These are phyloP conservation scores for Trichocladium uniseriatum DNA, from an alignment of 495 filamentous ascomycete species.

Conservation along the genomic window DNA sequence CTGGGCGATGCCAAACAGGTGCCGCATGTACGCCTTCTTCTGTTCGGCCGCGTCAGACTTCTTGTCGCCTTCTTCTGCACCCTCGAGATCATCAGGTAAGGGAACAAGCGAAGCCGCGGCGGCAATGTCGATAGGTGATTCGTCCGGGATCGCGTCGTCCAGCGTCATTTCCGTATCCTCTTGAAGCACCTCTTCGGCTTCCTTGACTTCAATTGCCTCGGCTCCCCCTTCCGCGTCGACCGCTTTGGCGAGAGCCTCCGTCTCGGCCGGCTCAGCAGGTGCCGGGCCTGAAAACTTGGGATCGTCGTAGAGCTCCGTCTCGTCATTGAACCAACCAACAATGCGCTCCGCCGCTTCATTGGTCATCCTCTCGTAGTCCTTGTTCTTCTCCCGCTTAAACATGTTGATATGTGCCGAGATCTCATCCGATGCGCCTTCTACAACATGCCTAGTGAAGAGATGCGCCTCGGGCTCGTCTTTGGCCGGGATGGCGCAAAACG, in stretches of 20 bases:
- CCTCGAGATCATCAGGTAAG: slow-evolving; percentile 30
- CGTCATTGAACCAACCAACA: slow-evolving; percentile 43
- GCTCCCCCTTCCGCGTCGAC: slow-evolving; percentile 25
- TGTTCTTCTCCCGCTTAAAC: slow-evolving; percentile 70
- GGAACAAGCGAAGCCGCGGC: slow-evolving; percentile 37
- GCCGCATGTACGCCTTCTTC: slow-evolving; percentile 34
- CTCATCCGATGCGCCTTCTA: slow-evolving; percentile 70
- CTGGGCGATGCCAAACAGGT: slow-evolving; percentile 39
- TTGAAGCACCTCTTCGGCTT: slow-evolving; percentile 2
- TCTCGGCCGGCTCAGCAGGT: slow-evolving; percentile 24
- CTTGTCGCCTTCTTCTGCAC: neutral
- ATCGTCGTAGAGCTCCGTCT: slow-evolving; percentile 34
- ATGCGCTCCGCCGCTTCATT: slow-evolving; percentile 53
- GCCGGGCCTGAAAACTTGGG: slow-evolving; percentile 29
- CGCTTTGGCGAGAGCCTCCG: slow-evolving; percentile 30
- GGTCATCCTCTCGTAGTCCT: slow-evolving; percentile 62
- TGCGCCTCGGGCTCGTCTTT: slow-evolving; percentile 23
- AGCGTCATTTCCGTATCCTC: slow-evolving; percentile 11
- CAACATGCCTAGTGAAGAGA: slow-evolving; percentile 53
- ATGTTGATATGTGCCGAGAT: slow-evolving; percentile 74
- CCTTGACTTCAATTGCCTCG: slow-evolving; percentile 3
- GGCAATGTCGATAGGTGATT: slow-evolving; percentile 41
- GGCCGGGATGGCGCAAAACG: slow-evolving; percentile 40
- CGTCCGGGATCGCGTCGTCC: slow-evolving; percentile 26
- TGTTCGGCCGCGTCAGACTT: slow-evolving; percentile 14